Conservation (phyloP, 2,329 filamentous ascomycete genomes). For the Paecilomyces formosus region DNA sequence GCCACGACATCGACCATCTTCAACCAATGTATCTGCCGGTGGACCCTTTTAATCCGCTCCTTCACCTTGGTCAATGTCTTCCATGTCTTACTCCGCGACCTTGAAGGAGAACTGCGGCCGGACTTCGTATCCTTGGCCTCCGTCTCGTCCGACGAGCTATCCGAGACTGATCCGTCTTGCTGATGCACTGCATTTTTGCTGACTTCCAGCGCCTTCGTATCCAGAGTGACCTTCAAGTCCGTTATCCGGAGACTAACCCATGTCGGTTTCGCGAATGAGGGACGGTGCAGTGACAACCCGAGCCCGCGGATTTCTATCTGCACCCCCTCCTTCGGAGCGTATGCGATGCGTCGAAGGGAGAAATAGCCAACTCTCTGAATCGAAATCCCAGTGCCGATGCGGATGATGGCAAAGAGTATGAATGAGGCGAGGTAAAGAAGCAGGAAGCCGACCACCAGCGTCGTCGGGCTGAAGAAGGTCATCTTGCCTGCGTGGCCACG, state of each 20-base stretch:
- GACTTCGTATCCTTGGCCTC: constrained; percentile 9
- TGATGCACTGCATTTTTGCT: constrained; percentile 12
- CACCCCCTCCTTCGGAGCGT: constrained; percentile 80
- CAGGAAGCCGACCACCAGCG: constrained; percentile 76
- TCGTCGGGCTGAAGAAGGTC: constrained; percentile 57
- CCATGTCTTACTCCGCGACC: constrained; percentile 65
- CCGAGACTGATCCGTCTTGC: constrained; percentile 13
- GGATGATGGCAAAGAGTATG: constrained; percentile 83
- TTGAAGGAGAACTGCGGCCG: constrained; percentile 6
- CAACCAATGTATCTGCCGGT: constrained; percentile 81
- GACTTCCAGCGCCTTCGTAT: constrained; percentile 55
- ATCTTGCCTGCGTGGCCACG: constrained; percentile 21
- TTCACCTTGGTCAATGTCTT: constrained; percentile 69
- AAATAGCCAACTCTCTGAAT: constrained; percentile 93
- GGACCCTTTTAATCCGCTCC: constrained; percentile 77
- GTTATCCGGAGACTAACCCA: constrained; percentile 87
- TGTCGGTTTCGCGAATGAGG: constrained; percentile 93
- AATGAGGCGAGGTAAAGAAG: constrained; percentile 87
- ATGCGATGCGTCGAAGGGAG: constrained; percentile 82
- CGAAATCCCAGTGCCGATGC: constrained; percentile 86
- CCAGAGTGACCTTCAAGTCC: constrained; percentile 76
- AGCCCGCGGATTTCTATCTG: constrained; percentile 84
- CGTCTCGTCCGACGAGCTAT: constrained; percentile 17
- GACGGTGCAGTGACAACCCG: constrained; percentile 80
- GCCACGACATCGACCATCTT: constrained; percentile 83